Evolutionary conservation across 2,329 filamentous ascomycete species (phyloP).

Genomic region (Curvularia hawaiiensis): DNA sequence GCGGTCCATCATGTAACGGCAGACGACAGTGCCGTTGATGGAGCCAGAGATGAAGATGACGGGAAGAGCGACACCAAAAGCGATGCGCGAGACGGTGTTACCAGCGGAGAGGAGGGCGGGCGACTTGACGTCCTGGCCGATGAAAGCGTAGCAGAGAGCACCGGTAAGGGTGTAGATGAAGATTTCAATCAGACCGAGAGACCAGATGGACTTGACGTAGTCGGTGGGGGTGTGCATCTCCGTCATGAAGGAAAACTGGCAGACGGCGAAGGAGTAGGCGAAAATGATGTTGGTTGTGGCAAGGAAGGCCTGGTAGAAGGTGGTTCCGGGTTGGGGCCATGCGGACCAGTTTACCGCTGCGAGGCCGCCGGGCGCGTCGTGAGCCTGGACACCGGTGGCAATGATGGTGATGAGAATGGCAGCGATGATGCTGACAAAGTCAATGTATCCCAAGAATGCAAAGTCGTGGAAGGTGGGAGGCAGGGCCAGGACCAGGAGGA

Average conservation of each 20-base stretch:
- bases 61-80: conserved; percentile 73
- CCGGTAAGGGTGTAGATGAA: conserved; percentile 71
- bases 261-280: conserved; percentile 61
- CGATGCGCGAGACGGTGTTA: conserved; percentile 64
- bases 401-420: conserved; percentile 74
- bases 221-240: conserved; percentile 68
- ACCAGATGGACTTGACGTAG: conserved; percentile 61
- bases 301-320: conserved; percentile 69
- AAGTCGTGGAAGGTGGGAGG: conserved; percentile 69
- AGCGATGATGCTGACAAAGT: conserved; percentile 68
- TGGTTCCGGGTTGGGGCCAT: conserved; percentile 47
- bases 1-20: conserved; percentile 68
- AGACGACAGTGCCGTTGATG: conserved; percentile 72
- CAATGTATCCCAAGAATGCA: conserved; percentile 59
- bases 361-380: conserved; percentile 40
- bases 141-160: conserved; percentile 71
- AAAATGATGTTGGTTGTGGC: conserved; percentile 41
- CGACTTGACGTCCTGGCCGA: conserved; percentile 63
- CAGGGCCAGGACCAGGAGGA: conserved; percentile 65
- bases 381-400: conserved; percentile 58
- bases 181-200: conserved; percentile 63
- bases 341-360: conserved; percentile 37
- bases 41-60: conserved; percentile 75
- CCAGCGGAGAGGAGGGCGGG: conserved; percentile 71
- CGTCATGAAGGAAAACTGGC: conserved; percentile 71